Evolutionary conservation across 805 yeast genomes (phyloP).

Genomic region (Pichia ethanolica): DNA sequence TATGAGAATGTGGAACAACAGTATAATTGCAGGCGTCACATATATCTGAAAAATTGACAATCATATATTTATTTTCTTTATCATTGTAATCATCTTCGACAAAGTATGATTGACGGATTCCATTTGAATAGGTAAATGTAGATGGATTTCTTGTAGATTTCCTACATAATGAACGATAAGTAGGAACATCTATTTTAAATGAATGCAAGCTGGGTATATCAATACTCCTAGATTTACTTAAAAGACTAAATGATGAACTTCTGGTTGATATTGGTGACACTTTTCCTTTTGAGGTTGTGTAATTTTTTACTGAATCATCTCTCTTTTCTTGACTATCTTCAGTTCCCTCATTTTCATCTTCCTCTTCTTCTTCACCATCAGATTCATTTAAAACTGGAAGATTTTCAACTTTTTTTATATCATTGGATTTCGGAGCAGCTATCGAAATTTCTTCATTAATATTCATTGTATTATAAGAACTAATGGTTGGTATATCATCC

Average conservation of each 20-base stretch:
- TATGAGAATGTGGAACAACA: conserved; percentile 13
- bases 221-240: not conserved
- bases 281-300: not conserved
- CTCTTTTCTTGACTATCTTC: too few species aligned
- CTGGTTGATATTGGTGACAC: not conserved
- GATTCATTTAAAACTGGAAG: not conserved
- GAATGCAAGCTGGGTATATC: not conserved
- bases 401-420: too few species aligned
- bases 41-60: conserved; percentile 16
- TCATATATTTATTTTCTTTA: conserved; percentile 15
- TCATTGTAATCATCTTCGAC: conserved; percentile 8
- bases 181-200: not conserved
- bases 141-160: not conserved
- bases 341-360: not conserved
- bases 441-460: not conserved
- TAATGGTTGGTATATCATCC: conserved; percentile 5
- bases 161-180: not conserved
- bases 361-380: not conserved
- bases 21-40: conserved; percentile 11
- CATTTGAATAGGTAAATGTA: not conserved
- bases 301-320: too few species aligned
- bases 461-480: too few species aligned
- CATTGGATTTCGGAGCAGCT: too few species aligned
- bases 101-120: not conserved
- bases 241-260: not conserved